phyloP scores from a whole-genome alignment of 202 grass and related monocot genomes.

The Schoenoplectus tabernaemontani region DNA sequence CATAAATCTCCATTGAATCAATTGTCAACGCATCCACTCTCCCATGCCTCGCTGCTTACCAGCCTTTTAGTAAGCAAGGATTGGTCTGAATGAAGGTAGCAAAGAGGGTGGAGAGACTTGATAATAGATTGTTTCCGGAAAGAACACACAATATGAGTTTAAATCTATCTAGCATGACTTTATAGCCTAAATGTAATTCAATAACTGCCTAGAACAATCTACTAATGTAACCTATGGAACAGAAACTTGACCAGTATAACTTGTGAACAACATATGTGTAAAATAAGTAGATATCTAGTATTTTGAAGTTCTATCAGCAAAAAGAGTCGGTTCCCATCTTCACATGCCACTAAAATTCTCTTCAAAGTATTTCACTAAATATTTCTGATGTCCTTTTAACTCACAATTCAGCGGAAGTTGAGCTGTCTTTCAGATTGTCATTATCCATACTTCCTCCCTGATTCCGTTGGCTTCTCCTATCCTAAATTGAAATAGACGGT shows the following conservation, averaged over 20 bases:
- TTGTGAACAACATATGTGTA: neutral
- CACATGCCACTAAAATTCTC: neutral
- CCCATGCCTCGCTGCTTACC: no score
- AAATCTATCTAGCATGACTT: neutral
- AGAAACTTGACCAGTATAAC: neutral
- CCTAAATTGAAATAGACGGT: constrained; percentile 28
- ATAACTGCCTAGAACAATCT: neutral
- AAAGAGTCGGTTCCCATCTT: neutral
- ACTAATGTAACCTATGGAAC: neutral
- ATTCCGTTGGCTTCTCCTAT: constrained; percentile 51
- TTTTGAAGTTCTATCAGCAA: neutral
- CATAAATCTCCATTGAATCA: no score
- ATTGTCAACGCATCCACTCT: no score
- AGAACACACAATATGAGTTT: no score
- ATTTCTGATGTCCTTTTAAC: constrained; percentile 28
- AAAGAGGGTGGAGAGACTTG: no score
- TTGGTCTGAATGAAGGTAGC: no score
- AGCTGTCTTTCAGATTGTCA: constrained; percentile 53
- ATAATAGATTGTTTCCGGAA: no score
- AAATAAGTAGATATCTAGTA: no score
- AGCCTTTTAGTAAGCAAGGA: no score
- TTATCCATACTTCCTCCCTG: constrained; percentile 82
- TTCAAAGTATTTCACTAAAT: neutral
- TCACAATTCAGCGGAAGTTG: constrained; percentile 43
- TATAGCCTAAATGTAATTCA: constrained; percentile 7